Conservation (phyloP, 2,329 filamentous ascomycete species). For the Botrytis squamosa region DNA sequence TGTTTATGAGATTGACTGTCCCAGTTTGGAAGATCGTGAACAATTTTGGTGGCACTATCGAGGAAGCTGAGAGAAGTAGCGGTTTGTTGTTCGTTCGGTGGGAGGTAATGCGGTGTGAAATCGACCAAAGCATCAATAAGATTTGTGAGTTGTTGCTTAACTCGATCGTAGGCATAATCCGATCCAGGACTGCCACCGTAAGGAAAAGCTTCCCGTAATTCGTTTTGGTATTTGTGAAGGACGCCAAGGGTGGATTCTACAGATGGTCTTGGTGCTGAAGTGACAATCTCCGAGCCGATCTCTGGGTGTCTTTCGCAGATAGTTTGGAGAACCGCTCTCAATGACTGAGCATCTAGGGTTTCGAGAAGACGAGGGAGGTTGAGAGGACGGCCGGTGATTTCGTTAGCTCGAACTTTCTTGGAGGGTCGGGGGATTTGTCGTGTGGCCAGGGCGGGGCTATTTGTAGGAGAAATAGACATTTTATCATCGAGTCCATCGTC, state of each 20-base stretch:
- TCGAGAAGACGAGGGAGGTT: constrained; percentile 80
- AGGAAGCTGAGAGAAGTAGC: constrained; percentile 82
- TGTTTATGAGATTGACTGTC: constrained; percentile 83
- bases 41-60: constrained; percentile 84
- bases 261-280: constrained; percentile 82
- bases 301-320: constrained; percentile 89
- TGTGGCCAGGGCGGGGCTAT: constrained; percentile 72
- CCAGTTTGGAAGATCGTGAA: constrained; percentile 89
- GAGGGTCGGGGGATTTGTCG: constrained; percentile 65
- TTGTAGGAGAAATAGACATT: constrained; percentile 86
- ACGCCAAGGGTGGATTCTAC: constrained; percentile 78
- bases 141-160: constrained; percentile 75
- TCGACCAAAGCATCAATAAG: constrained; percentile 88
- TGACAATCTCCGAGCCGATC: constrained; percentile 79
- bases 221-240: constrained; percentile 75
- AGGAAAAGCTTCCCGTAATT: constrained; percentile 76
- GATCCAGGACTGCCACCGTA: constrained; percentile 80
- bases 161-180: constrained; percentile 93
- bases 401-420: constrained; percentile 63
- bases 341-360: constrained; percentile 81
- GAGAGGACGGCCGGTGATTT: constrained; percentile 65
- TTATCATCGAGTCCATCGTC: constrained; percentile 74
- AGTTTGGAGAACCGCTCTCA: constrained; percentile 82
- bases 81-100: constrained; percentile 83
- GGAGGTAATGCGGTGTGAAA: constrained; percentile 93